Conservation (phyloP, 78 protist species). For the Bigelowiella natans region DNA sequence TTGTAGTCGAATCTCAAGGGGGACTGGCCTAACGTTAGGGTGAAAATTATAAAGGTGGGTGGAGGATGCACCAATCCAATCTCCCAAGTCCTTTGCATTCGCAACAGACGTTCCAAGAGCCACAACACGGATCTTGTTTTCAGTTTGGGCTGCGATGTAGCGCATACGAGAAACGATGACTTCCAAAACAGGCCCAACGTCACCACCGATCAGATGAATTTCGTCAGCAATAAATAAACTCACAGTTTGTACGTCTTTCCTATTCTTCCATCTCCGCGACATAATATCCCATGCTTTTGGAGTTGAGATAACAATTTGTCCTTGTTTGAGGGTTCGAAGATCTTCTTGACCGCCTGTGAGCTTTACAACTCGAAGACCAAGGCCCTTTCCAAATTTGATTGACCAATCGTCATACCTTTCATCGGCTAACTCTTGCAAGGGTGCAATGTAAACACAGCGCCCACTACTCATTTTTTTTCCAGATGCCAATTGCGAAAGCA, state of each 20-base stretch:
- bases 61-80: slow-evolving; percentile 61
- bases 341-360: slow-evolving; percentile 62
- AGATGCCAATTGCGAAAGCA: slow-evolving; percentile 9
- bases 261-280: slow-evolving; percentile 78
- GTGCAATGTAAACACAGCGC: slow-evolving; percentile 39
- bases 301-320: slow-evolving; percentile 43
- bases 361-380: slow-evolving; percentile 25
- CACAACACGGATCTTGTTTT: slow-evolving; percentile 58
- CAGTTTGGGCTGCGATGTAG: slow-evolving; percentile 59
- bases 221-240: slow-evolving; percentile 79
- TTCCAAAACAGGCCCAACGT: slow-evolving; percentile 63
- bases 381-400: background rate
- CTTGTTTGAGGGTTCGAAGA: slow-evolving; percentile 28
- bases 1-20: slow-evolving; percentile 70
- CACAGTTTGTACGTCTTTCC: slow-evolving; percentile 53
- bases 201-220: slow-evolving; percentile 72
- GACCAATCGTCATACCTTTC: slow-evolving; percentile 33
- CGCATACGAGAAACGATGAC: slow-evolving; percentile 75
- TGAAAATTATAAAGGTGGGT: slow-evolving; percentile 72
- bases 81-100: slow-evolving; percentile 56
- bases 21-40: slow-evolving; percentile 90
- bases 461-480: background rate
- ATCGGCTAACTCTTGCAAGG: slow-evolving; percentile 15
- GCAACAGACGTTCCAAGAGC: slow-evolving; percentile 68
- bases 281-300: slow-evolving; percentile 82